These are phyloP conservation scores for Aureobasidium musti DNA, from an alignment of 2,329 filamentous ascomycete species.

Conservation along the genomic window DNA sequence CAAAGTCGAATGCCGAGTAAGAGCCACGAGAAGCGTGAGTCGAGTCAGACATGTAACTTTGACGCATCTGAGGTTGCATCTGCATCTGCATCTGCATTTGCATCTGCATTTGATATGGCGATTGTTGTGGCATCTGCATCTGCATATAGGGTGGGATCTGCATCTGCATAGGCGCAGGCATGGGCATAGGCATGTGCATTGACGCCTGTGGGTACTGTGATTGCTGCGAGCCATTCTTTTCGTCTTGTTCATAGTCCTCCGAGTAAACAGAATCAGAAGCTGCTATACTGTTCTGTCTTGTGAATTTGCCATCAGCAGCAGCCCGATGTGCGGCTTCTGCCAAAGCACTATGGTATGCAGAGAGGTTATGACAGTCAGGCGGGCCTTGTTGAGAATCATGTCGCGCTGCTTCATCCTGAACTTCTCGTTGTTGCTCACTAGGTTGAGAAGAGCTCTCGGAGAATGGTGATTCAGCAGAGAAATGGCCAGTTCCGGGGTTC, in stretches of 20 bases:
- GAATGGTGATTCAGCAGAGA: conserved; percentile 22
- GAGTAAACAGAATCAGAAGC: conserved; percentile 37
- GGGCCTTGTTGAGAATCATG: conserved; percentile 43
- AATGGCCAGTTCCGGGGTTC: conserved; percentile 7
- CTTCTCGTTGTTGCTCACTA: not conserved
- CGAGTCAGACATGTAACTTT: conserved; percentile 19
- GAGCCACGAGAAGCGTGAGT: conserved; percentile 28
- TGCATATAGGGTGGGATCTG: not conserved
- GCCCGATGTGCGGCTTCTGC: conserved; percentile 79
- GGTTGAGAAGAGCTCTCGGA: conserved; percentile 25
- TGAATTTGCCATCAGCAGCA: conserved; percentile 73
- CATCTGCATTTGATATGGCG: too few species aligned
- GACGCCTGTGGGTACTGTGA: not conserved
- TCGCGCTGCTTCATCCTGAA: conserved; percentile 6
- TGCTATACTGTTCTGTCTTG: conserved; percentile 56
- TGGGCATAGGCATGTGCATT: not conserved
- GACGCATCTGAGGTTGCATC: conserved; percentile 14
- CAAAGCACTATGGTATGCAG: conserved; percentile 79
- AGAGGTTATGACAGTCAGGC: conserved; percentile 54
- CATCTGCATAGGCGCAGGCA: not conserved
- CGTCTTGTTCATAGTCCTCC: conserved; percentile 36
- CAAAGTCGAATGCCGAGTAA: conserved; percentile 44
- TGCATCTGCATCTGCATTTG: conserved; percentile 11
- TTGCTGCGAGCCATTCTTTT: not conserved
- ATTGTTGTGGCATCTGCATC: not conserved